Percentiles rank a stretch among this genome's conserved stretches.
Evolutionary conservation across 306 rosid species (phyloP).

Genomic region (Trifolium pratense): DNA sequence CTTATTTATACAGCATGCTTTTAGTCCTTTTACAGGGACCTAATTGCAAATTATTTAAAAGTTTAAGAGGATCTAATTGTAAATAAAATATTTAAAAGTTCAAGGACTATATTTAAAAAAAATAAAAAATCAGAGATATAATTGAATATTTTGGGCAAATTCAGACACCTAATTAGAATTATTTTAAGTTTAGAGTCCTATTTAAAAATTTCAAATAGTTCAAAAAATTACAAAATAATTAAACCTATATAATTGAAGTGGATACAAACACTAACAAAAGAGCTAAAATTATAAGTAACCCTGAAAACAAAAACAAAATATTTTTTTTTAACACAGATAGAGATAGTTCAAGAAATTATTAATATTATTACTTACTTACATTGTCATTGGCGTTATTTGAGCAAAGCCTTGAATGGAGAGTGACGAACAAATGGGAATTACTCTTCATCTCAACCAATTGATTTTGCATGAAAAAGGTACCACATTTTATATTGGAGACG

Average conservation of each 20-base stretch:
- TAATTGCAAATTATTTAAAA: no score
- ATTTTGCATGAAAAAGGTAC: slow-evolving; percentile 39
- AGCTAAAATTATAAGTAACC: background rate
- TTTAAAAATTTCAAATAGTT: no score
- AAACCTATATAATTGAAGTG: background rate
- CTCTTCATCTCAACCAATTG: slow-evolving; percentile 19
- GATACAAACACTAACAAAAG: background rate
- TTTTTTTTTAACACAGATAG: background rate
- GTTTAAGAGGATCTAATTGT: no score
- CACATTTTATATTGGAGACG: slow-evolving; percentile 23
- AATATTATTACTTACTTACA: slow-evolving; percentile 38
- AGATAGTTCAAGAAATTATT: background rate
- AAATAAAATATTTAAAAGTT: no score
- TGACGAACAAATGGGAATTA: slow-evolving; percentile 38
- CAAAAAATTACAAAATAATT: background rate
- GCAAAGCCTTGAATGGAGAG: slow-evolving; percentile 36
- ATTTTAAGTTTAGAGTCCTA: no score
- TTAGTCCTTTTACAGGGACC: no score
- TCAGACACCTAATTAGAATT: no score
- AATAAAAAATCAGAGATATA: no score
- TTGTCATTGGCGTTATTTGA: slow-evolving; percentile 40
- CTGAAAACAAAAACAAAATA: background rate
- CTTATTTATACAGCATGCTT: background rate
- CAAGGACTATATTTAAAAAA: no score
- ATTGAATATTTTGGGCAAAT: no score